phyloP scores from a whole-genome alignment of 441 rosid species.

The Pelargonium citronellum region DNA sequence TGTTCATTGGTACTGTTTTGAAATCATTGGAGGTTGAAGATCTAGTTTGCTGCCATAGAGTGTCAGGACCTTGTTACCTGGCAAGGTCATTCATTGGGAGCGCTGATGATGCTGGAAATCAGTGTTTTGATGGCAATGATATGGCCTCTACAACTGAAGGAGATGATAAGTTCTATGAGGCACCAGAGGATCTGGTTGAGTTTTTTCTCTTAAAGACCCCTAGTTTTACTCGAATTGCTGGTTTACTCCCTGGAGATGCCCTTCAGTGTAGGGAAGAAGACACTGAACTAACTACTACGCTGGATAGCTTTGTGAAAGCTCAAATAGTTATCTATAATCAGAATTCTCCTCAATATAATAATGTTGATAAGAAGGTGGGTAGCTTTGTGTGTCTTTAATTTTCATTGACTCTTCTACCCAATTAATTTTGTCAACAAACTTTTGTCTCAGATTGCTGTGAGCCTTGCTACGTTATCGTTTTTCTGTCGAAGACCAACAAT shows the following conservation, averaged over 20 bases:
- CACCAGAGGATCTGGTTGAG: constrained; percentile 74
- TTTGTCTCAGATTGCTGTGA: constrained; percentile 66
- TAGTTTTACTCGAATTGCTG: constrained; percentile 62
- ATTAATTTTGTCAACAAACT: constrained; percentile 13
- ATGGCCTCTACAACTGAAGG: constrained; percentile 51
- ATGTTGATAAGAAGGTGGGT: constrained; percentile 73
- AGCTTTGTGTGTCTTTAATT: constrained; percentile 17
- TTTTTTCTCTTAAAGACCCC: constrained; percentile 53
- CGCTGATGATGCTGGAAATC: constrained; percentile 41
- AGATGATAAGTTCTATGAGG: constrained; percentile 90
- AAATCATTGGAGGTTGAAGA: constrained; percentile 97
- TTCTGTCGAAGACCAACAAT: constrained; percentile 95
- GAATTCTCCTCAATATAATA: constrained; percentile 61
- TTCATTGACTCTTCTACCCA: not conserved
- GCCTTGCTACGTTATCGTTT: constrained; percentile 81
- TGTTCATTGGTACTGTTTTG: constrained; percentile 82
- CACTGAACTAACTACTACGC: constrained; percentile 38
- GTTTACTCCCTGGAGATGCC: constrained; percentile 66
- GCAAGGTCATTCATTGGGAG: constrained; percentile 80
- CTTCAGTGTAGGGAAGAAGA: constrained; percentile 33
- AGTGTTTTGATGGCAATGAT: constrained; percentile 32
- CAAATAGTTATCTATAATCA: constrained; percentile 74
- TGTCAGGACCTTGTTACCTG: constrained; percentile 57
- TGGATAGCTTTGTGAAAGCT: constrained; percentile 94
- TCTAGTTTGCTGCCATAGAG: constrained; percentile 50